Percentiles rank a stretch among this genome's conserved stretches.
phyloP scores from a whole-genome alignment of 176 grass and related monocot genomes.

The Triticum timopheevii region DNA sequence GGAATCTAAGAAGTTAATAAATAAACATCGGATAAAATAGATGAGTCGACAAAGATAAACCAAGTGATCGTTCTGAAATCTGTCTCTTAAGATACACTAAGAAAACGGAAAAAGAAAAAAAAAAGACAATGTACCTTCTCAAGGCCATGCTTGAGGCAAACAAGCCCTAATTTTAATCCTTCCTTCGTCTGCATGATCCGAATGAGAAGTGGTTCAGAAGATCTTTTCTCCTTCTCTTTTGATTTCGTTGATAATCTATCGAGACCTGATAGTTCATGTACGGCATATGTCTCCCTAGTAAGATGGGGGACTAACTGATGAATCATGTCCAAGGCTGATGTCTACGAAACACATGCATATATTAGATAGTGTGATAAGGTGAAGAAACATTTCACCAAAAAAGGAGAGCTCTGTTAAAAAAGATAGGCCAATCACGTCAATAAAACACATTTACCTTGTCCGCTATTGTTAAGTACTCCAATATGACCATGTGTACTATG shows the following conservation, averaged over 20 bases:
- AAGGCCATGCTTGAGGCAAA: no score
- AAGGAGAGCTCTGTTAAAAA: background rate
- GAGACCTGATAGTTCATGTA: no score
- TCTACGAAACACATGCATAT: constrained; percentile 43
- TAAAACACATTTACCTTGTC: constrained; percentile 66
- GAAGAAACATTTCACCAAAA: background rate
- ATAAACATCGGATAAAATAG: no score
- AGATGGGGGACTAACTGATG: constrained; percentile 73
- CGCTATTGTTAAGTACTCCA: constrained; percentile 90
- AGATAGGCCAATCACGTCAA: background rate
- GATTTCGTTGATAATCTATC: constrained; percentile 30
- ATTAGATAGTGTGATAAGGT: constrained; percentile 5
- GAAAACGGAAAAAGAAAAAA: no score
- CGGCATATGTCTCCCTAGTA: constrained; percentile 48
- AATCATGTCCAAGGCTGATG: constrained; percentile 75
- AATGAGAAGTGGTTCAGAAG: constrained; percentile 70
- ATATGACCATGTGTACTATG: constrained; percentile 64
- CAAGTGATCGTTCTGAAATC: no score
- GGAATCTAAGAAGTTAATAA: background rate
- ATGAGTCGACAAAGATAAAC: no score
- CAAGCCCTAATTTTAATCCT: no score
- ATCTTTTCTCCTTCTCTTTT: constrained; percentile 75
- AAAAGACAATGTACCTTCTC: no score
- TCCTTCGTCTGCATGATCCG: constrained; percentile 63
- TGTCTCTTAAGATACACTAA: no score